Percentiles rank a stretch among this genome's conserved stretches.
These are phyloP conservation scores for Parmelia sp. DNA, from an alignment of 495 filamentous ascomycete species.

Conservation along the genomic window DNA sequence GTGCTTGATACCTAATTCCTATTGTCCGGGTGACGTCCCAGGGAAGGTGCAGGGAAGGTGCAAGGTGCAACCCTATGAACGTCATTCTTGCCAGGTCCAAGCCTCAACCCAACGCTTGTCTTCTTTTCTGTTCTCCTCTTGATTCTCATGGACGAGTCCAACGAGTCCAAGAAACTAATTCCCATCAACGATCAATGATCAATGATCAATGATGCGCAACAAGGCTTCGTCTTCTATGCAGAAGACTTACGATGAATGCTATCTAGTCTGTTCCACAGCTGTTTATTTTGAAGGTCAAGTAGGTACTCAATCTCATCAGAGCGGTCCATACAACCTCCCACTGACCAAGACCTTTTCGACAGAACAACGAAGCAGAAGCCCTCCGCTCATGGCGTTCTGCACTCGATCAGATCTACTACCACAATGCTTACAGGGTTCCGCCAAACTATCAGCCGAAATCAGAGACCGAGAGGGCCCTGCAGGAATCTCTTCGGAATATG, in stretches of 20 bases:
- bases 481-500: conserved; percentile 72
- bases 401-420: conserved; percentile 84
- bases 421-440: conserved; percentile 69
- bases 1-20: neutral
- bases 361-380: conserved; percentile 92
- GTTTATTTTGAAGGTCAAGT: conserved; percentile 93
- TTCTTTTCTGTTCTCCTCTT: neutral
- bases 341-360: conserved; percentile 15
- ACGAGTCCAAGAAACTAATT: neutral
- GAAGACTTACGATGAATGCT: conserved; percentile 96
- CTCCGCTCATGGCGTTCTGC: conserved; percentile 87
- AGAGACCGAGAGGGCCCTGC: conserved; percentile 78
- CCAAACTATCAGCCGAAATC: conserved; percentile 63
- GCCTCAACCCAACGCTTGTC: conserved; percentile 1
- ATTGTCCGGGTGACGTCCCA: too few relatives aligned
- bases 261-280: conserved; percentile 87
- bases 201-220: conserved; percentile 87
- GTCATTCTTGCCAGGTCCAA: conserved; percentile 14
- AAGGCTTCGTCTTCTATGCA: conserved; percentile 74
- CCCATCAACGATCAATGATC: too few relatives aligned
- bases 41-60: too few relatives aligned
- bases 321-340: conserved; percentile 10
- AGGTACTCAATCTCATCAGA: conserved; percentile 23
- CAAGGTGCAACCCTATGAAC: conserved; percentile 2
- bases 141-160: neutral